Conservation (phyloP, 148 eudicot species). For the Beta vulgaris region DNA sequence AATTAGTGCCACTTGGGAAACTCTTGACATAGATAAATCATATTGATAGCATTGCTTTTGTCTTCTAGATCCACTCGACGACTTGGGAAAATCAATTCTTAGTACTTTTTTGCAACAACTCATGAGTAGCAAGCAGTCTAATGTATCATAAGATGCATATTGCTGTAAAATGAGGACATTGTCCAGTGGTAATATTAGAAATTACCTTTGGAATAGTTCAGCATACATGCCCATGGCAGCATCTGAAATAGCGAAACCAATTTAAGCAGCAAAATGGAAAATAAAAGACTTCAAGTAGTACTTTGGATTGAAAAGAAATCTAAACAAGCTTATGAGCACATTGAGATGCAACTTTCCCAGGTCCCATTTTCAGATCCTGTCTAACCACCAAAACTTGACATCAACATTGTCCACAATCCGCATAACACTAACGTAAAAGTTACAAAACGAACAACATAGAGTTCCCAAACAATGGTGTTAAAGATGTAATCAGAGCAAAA, state of each 20-base stretch:
- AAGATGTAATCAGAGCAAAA: too few relatives aligned
- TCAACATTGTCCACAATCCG: constrained; percentile 3
- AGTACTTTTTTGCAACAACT: too few relatives aligned
- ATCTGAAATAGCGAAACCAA: constrained; percentile 40
- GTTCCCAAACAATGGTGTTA: background rate
- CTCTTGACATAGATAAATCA: background rate
- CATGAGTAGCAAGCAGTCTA: too few relatives aligned
- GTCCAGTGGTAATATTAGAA: background rate
- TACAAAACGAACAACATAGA: background rate
- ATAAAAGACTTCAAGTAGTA: background rate
- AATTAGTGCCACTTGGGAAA: background rate
- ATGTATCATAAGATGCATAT: too few relatives aligned
- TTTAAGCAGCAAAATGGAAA: constrained; percentile 9
- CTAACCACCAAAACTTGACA: constrained; percentile 88
- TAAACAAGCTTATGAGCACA: constrained; percentile 77
- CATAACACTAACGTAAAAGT: background rate
- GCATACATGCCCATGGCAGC: constrained; percentile 92
- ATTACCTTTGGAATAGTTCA: constrained; percentile 72
- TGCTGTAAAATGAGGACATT: background rate
- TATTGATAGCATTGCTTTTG: background rate
- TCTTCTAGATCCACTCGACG: background rate
- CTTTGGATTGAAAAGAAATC: background rate
- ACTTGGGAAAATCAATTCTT: background rate
- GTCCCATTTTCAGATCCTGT: constrained; percentile 93
- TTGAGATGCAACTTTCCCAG: constrained; percentile 90